phyloP scores from a whole-genome alignment of 2,329 filamentous ascomycete species.

The Clonostachys rosea region DNA sequence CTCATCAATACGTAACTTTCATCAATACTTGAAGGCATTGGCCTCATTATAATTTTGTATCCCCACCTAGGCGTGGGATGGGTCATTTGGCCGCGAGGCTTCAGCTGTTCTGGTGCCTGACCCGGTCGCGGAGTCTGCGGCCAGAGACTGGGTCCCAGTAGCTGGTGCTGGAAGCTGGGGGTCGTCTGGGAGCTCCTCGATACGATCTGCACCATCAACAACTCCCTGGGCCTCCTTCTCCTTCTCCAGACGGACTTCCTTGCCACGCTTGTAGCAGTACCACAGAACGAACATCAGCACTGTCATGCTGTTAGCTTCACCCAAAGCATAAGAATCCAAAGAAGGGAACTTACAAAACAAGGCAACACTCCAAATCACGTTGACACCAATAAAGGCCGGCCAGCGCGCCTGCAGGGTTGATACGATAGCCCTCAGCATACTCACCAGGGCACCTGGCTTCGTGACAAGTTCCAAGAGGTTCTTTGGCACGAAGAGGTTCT shows the following conservation, averaged over 20 bases:
- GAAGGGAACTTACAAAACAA: slow-evolving; percentile 66
- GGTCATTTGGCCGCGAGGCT: no score
- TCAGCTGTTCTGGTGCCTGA: no score
- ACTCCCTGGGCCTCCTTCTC: slow-evolving; percentile 31
- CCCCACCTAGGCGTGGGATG: no score
- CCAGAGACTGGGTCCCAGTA: no score
- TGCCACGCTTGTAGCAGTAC: slow-evolving; percentile 96
- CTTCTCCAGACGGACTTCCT: slow-evolving; percentile 72
- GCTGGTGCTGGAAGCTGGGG: slow-evolving; percentile 29
- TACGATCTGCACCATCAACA: slow-evolving; percentile 30
- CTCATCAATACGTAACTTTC: no score
- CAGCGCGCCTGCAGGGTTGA: slow-evolving; percentile 83
- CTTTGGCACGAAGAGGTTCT: slow-evolving; percentile 64
- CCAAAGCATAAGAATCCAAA: background rate
- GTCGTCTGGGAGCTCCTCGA: slow-evolving; percentile 47
- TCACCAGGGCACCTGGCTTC: slow-evolving; percentile 81
- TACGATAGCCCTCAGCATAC: slow-evolving; percentile 85
- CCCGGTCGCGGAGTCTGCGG: no score
- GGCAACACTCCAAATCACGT: slow-evolving; percentile 84
- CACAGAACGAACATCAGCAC: slow-evolving; percentile 91
- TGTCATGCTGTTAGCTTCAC: slow-evolving; percentile 18
- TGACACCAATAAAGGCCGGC: slow-evolving; percentile 87
- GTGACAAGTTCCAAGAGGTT: slow-evolving; percentile 76
- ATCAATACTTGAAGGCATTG: no score
- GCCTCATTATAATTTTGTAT: no score